Conservation (phyloP, 306 rosid species). For the Lotus japonicus region DNA sequence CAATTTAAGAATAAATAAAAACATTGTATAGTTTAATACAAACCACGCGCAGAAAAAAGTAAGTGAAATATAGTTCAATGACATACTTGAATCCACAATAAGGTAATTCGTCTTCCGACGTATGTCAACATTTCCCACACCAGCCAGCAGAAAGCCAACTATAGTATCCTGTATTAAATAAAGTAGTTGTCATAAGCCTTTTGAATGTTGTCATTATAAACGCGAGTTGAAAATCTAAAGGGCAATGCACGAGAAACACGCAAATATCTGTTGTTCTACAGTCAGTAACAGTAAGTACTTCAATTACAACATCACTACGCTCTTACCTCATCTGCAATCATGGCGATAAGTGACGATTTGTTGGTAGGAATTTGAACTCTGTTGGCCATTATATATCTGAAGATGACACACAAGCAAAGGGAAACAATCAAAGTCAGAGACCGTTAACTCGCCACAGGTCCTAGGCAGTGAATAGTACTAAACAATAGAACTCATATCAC, state of each 20-base stretch:
- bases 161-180: conserved; percentile 64
- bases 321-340: conserved; percentile 92
- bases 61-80: not conserved
- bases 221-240: conserved; percentile 6
- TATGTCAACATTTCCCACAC: conserved; percentile 93
- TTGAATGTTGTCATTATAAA: not conserved
- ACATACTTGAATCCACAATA: conserved; percentile 86
- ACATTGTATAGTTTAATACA: not conserved
- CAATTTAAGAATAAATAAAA: conserved; percentile 18
- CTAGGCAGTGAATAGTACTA: not conserved
- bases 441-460: not conserved
- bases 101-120: conserved; percentile 94
- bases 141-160: conserved; percentile 90
- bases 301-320: not conserved
- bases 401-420: conserved; percentile 4
- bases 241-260: not conserved
- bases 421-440: not conserved
- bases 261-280: not conserved
- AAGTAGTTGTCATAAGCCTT: not conserved
- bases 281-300: too few species aligned
- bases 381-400: conserved; percentile 56
- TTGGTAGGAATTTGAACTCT: conserved; percentile 46
- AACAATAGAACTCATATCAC: not conserved
- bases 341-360: conserved; percentile 72
- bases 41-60: not conserved